Conservation (phyloP, 2,329 filamentous ascomycete genomes). For the Exophiala viscosa region DNA sequence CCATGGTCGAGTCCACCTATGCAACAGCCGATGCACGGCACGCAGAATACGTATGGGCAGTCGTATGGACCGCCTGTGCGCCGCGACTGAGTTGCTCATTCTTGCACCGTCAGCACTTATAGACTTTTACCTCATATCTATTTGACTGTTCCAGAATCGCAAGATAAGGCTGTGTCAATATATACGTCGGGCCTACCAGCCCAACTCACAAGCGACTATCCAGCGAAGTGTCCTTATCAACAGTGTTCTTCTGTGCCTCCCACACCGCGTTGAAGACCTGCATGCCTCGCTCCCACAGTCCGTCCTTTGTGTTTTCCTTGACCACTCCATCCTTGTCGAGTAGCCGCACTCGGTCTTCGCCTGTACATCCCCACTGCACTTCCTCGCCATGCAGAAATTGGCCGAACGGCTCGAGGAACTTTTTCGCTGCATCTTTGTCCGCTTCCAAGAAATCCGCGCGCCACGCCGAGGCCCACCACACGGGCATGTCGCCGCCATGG, state of each 20-base stretch:
- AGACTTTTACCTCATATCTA: too few species aligned
- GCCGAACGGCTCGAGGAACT: constrained; percentile 26
- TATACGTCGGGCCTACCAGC: background rate
- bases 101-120: too few species aligned
- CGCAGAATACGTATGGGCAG: background rate
- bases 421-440: constrained; percentile 18
- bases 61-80: background rate
- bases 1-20: background rate
- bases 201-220: background rate
- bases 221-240: constrained; percentile 13
- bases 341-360: constrained; percentile 15
- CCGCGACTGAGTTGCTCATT: background rate
- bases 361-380: constrained; percentile 7
- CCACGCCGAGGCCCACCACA: constrained; percentile 29
- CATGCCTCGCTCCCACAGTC: constrained; percentile 26
- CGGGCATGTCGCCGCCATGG: constrained; percentile 25
- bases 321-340: constrained; percentile 22
- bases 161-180: background rate
- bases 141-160: too few species aligned
- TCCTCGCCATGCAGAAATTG: constrained; percentile 24
- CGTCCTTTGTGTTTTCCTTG: constrained; percentile 23
- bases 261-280: constrained; percentile 23
- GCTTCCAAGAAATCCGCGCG: constrained; percentile 21
- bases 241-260: constrained; percentile 19
- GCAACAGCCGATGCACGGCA: background rate